Conservation (phyloP, 2,329 filamentous ascomycete species). For the Escovopsis sp. region DNA sequence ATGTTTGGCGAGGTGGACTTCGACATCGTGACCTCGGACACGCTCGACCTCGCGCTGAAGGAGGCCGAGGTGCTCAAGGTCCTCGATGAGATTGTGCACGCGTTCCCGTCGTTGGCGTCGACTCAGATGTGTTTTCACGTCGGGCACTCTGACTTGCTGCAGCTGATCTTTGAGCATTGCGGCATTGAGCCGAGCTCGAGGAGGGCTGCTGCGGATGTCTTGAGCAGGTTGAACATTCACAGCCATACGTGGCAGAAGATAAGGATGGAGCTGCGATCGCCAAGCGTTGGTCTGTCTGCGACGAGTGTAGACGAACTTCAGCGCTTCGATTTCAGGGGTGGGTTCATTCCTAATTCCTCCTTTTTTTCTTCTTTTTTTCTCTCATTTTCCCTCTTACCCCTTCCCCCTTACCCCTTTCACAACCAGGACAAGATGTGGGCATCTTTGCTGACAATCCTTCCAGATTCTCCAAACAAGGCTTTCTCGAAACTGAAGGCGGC, state of each 20-base stretch:
- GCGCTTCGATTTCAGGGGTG: slow-evolving; percentile 79
- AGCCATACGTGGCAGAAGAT: slow-evolving; percentile 74
- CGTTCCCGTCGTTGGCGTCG: slow-evolving; percentile 60
- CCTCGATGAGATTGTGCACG: slow-evolving; percentile 72
- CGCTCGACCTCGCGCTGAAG: slow-evolving; percentile 69
- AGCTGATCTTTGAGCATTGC: slow-evolving; percentile 82
- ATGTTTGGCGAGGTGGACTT: slow-evolving; percentile 88
- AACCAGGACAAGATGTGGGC: not conserved
- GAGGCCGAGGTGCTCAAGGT: slow-evolving; percentile 93
- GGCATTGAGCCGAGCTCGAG: slow-evolving; percentile 57
- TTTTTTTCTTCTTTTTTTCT: too few relatives aligned
- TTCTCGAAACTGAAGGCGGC: slow-evolving; percentile 44
- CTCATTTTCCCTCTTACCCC: too few relatives aligned
- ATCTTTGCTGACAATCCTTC: slow-evolving; percentile 8
- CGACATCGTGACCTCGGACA: slow-evolving; percentile 78
- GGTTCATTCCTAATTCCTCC: slow-evolving; percentile 8
- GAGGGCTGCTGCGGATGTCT: slow-evolving; percentile 59
- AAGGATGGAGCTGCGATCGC: slow-evolving; percentile 65
- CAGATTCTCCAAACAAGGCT: slow-evolving; percentile 41
- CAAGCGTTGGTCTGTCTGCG: slow-evolving; percentile 65
- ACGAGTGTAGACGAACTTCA: slow-evolving; percentile 84
- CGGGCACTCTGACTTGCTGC: slow-evolving; percentile 75
- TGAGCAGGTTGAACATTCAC: slow-evolving; percentile 77
- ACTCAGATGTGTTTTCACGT: slow-evolving; percentile 76
- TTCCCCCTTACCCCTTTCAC: too few relatives aligned